phyloP scores from a whole-genome alignment of 2,329 filamentous ascomycete genomes.

The Sclerotinia nivalis region DNA sequence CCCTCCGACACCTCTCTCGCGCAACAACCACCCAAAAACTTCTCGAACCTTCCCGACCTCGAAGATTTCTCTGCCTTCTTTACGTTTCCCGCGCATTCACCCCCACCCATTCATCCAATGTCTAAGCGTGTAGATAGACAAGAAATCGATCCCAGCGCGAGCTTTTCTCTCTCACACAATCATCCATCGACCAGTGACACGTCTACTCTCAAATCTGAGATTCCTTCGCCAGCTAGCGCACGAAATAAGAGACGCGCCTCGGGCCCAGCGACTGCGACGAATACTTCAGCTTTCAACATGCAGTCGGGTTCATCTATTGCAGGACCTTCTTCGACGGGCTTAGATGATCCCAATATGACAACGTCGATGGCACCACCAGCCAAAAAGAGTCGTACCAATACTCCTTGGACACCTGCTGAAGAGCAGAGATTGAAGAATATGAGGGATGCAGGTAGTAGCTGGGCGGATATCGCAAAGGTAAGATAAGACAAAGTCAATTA shows the following conservation, averaged over 20 bases:
- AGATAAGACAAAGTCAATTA: constrained; percentile 32
- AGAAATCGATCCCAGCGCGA: constrained; percentile 32
- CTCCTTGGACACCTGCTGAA: constrained; percentile 94
- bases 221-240: constrained; percentile 22
- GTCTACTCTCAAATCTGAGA: constrained; percentile 31
- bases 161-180: constrained; percentile 32
- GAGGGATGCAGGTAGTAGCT: constrained; percentile 89
- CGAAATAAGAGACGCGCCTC: constrained; percentile 38
- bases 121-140: constrained; percentile 38
- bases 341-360: constrained; percentile 35
- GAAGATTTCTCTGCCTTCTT: constrained; percentile 17
- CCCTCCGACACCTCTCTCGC: constrained; percentile 28
- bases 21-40: constrained; percentile 25
- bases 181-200: constrained; percentile 31
- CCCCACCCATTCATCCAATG: constrained; percentile 34
- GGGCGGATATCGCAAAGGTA: constrained; percentile 98
- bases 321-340: constrained; percentile 24
- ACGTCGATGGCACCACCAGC: constrained; percentile 54
- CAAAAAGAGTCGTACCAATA: constrained; percentile 98
- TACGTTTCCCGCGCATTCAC: constrained; percentile 22
- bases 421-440: constrained; percentile 91
- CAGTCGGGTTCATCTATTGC: constrained; percentile 31
- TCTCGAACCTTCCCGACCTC: constrained; percentile 20
- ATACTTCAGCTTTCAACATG: constrained; percentile 31
- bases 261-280: constrained; percentile 21